These are phyloP conservation scores for Penicillium sp. DNA, from an alignment of 2,329 filamentous ascomycete species.

Conservation along the genomic window DNA sequence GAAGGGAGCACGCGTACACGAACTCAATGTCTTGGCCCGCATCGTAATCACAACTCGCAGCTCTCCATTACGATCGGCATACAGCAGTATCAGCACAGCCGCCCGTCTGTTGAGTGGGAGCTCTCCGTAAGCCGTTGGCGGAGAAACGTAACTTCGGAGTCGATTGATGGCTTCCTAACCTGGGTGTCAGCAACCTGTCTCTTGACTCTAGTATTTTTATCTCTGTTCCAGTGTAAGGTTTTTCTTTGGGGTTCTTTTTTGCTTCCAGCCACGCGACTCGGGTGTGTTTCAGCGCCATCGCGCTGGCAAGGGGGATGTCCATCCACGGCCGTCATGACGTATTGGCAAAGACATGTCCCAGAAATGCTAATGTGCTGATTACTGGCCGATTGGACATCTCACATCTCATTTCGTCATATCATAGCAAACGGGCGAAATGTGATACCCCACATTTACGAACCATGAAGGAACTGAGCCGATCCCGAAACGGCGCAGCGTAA, in stretches of 20 bases:
- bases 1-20: constrained; percentile 47
- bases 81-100: constrained; percentile 85
- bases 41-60: constrained; percentile 70
- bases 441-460: constrained; percentile 1
- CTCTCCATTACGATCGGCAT: constrained; percentile 80
- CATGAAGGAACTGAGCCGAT: neutral
- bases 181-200: neutral
- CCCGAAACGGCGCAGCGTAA: neutral
- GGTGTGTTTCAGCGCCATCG: constrained; percentile 19
- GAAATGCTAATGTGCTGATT: neutral
- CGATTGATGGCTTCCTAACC: constrained; percentile 58
- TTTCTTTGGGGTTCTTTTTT: constrained; percentile 2
- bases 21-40: constrained; percentile 61
- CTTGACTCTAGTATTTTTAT: neutral
- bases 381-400: neutral
- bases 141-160: constrained; percentile 60
- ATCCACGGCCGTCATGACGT: constrained; percentile 19
- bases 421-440: neutral
- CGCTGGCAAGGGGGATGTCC: constrained; percentile 24
- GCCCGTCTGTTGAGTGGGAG: constrained; percentile 70
- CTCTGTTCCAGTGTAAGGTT: neutral
- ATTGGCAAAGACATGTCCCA: neutral
- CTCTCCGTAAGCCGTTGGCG: constrained; percentile 60
- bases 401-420: neutral
- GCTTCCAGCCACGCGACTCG: constrained; percentile 12